phyloP scores from a whole-genome alignment of 805 yeast species.

The Gaillardinia entomophila region DNA sequence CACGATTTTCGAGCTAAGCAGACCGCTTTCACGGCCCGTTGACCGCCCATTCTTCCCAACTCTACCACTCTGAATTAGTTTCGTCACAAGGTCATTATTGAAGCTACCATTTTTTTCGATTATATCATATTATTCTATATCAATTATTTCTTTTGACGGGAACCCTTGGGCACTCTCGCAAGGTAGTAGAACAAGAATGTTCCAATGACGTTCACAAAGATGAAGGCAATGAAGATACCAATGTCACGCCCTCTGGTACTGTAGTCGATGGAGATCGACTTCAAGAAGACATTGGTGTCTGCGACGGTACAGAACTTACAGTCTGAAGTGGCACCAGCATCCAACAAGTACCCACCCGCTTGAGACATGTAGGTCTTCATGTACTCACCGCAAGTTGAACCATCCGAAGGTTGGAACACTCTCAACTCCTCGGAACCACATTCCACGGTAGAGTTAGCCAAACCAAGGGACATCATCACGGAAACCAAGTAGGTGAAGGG shows the following conservation, averaged over 20 bases:
- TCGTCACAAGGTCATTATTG: too few relatives aligned
- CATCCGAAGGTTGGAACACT: constrained; percentile 11
- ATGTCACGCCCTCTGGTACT: constrained; percentile 58
- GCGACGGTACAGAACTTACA: constrained; percentile 60
- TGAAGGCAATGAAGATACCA: constrained; percentile 50
- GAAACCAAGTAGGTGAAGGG: constrained; percentile 20
- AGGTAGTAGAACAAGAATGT: constrained; percentile 47
- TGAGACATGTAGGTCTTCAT: constrained; percentile 12
- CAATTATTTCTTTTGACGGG: constrained; percentile 33
- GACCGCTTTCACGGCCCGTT: too few relatives aligned
- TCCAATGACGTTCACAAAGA: constrained; percentile 29
- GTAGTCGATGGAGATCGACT: constrained; percentile 35
- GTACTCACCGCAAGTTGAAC: constrained; percentile 16
- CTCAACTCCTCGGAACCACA: constrained; percentile 14
- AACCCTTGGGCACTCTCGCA: constrained; percentile 70
- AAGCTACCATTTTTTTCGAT: too few relatives aligned
- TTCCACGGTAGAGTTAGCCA: constrained; percentile 12
- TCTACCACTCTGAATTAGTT: too few relatives aligned
- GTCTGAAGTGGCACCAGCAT: constrained; percentile 37
- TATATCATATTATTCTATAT: too few relatives aligned
- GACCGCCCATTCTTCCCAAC: too few relatives aligned
- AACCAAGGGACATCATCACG: constrained; percentile 7
- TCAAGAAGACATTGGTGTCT: constrained; percentile 56
- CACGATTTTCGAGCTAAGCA: too few relatives aligned
- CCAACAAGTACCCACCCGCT: constrained; percentile 29